These are phyloP conservation scores for Meyerozyma guilliermondii DNA, from an alignment of 1,139 yeast species.

Conservation along the genomic window DNA sequence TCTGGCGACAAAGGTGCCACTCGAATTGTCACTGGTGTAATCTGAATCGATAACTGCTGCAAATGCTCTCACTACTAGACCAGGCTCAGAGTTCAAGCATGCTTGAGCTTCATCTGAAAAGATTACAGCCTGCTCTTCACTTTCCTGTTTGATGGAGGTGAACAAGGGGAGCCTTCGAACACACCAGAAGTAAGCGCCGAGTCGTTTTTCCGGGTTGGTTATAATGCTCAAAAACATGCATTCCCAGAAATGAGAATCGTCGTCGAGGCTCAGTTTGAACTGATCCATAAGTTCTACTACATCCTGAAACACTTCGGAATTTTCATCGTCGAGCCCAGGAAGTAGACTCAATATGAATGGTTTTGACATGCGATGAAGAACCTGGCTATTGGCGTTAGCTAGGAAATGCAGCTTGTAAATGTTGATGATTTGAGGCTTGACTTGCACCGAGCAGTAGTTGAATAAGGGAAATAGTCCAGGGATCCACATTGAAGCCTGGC, in stretches of 20 bases:
- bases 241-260: conserved; percentile 85
- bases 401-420: conserved; percentile 55
- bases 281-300: conserved; percentile 56
- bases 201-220: conserved; percentile 69
- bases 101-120: conserved; percentile 55
- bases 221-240: conserved; percentile 70
- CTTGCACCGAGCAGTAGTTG: conserved; percentile 83
- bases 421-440: conserved; percentile 69
- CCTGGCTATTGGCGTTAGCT: conserved; percentile 38
- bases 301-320: conserved; percentile 71
- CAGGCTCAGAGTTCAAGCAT: conserved; percentile 70
- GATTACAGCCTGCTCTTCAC: conserved; percentile 11
- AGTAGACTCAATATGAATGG: conserved; percentile 71
- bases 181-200: conserved; percentile 82
- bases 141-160: conserved; percentile 13
- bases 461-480: conserved; percentile 86
- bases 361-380: conserved; percentile 51
- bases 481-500: conserved; percentile 64
- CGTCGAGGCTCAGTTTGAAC: conserved; percentile 52
- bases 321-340: conserved; percentile 90
- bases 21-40: conserved; percentile 23
- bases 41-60: conserved; percentile 54
- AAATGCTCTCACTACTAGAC: conserved; percentile 70
- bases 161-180: conserved; percentile 59
- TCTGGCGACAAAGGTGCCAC: conserved; percentile 69